Evolutionary conservation across 495 filamentous ascomycete genomes (phyloP).

Genomic region (Neurospora sublineolata): DNA sequence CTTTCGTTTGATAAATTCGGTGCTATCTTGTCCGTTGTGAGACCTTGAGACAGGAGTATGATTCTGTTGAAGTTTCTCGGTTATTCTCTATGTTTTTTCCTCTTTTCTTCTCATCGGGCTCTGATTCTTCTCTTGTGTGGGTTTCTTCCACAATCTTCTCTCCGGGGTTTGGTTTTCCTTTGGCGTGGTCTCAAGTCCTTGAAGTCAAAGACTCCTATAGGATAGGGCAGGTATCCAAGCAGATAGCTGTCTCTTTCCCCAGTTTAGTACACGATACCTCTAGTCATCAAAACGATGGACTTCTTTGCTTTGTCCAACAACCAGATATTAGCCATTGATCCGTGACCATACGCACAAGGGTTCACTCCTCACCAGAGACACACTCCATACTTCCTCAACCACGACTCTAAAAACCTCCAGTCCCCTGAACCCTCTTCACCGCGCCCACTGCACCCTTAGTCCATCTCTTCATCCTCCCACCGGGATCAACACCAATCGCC

Average conservation of each 20-base stretch:
- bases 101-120: neutral
- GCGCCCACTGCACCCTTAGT: constrained; percentile 51
- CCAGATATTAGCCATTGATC: neutral
- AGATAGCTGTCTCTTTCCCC: neutral
- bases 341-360: neutral
- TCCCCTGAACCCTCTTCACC: constrained; percentile 49
- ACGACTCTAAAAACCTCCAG: constrained; percentile 39
- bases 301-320: neutral
- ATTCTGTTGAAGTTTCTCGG: neutral
- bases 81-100: neutral
- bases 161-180: neutral
- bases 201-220: neutral
- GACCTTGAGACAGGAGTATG: neutral
- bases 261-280: neutral
- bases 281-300: neutral
- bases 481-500: constrained; percentile 47
- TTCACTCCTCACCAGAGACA: neutral
- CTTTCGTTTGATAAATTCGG: neutral
- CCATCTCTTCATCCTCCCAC: constrained; percentile 49
- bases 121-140: neutral
- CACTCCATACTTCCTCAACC: neutral
- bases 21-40: neutral
- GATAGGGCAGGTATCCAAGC: neutral
- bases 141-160: neutral
- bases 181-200: neutral